Conservation (phyloP, 345 rosid genomes). For the Pugionium cornutum region DNA sequence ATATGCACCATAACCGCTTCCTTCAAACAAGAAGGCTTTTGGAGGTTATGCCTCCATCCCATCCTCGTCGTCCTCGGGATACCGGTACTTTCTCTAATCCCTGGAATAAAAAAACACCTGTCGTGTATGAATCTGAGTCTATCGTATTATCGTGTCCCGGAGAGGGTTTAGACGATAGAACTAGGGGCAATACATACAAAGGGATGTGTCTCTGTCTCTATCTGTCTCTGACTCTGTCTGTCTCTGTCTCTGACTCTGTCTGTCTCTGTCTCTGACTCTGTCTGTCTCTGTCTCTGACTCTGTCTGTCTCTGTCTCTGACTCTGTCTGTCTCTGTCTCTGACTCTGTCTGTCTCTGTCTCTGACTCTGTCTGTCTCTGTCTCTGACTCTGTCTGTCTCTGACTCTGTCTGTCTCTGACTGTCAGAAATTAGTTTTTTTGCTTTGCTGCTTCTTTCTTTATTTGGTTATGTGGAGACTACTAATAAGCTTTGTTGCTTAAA, state of each 20-base stretch:
- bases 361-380: no score
- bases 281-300: no score
- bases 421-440: constrained; percentile 24
- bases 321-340: no score
- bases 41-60: no score
- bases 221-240: constrained; percentile 13
- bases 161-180: not conserved
- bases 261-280: no score
- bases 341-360: no score
- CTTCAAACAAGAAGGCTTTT: not conserved
- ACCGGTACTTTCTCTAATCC: no score
- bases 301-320: no score
- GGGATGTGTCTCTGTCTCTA: not conserved
- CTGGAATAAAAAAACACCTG: no score
- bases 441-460: constrained; percentile 24
- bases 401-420: constrained; percentile 14
- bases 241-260: not conserved
- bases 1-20: no score
- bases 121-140: not conserved
- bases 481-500: constrained; percentile 26
- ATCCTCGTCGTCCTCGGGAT: no score
- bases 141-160: not conserved
- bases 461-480: constrained; percentile 14
- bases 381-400: not conserved
- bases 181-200: not conserved